Evolutionary conservation across 2,329 filamentous ascomycete species (phyloP).

Genomic region (Sclerotinia spermophila): DNA sequence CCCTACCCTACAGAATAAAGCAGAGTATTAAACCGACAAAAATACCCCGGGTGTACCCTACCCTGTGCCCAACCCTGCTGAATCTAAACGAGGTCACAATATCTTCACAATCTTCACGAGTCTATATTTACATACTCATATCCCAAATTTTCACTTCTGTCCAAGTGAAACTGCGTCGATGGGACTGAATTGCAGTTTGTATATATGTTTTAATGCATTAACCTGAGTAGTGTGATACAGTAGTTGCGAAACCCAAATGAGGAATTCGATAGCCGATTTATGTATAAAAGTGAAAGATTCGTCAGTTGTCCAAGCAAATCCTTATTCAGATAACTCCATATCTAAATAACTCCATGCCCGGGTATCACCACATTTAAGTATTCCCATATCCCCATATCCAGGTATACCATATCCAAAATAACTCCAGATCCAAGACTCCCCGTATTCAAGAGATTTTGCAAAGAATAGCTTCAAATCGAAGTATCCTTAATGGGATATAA

Average conservation of each 20-base stretch:
- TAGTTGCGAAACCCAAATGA: background rate
- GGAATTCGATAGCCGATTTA: background rate
- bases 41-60: too few species aligned
- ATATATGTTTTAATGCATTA: background rate
- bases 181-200: background rate
- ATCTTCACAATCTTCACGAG: too few species aligned
- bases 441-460: background rate
- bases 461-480: background rate
- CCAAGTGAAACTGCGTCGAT: background rate
- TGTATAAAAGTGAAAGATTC: background rate
- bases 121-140: too few species aligned
- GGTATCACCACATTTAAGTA: background rate
- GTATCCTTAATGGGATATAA: background rate
- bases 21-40: too few species aligned
- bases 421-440: background rate
- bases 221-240: background rate
- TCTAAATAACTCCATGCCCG: background rate
- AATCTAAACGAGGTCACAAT: too few species aligned
- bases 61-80: too few species aligned
- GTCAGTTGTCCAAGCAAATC: too few species aligned
- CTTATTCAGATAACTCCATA: background rate
- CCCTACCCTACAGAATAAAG: too few species aligned
- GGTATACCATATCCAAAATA: too few species aligned
- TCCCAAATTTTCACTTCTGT: background rate
- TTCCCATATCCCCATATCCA: background rate